Evolutionary conservation across 148 eudicot species (phyloP).

Genomic region (Beta vulgaris): DNA sequence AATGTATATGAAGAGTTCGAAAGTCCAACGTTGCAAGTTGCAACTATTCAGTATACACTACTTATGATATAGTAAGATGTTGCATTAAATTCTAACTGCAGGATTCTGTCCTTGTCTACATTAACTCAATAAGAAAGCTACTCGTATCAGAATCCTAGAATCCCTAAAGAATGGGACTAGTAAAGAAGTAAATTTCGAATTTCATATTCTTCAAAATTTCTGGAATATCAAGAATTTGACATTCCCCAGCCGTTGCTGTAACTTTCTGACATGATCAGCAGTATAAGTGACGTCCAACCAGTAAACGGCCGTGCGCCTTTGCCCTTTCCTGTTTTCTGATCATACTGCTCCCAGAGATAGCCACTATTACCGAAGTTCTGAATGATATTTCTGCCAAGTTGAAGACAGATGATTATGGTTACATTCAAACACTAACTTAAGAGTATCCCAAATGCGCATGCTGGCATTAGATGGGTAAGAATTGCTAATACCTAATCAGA

Average conservation of each 20-base stretch:
- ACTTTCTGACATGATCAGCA: conserved; percentile 80
- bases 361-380: conserved; percentile 63
- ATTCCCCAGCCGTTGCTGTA: conserved; percentile 52
- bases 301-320: conserved; percentile 80
- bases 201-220: not conserved
- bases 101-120: not conserved
- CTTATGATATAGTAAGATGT: not conserved
- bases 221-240: conserved; percentile 19
- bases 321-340: conserved; percentile 85
- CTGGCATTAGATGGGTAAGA: not conserved
- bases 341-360: conserved; percentile 89
- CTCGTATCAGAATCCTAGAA: not conserved
- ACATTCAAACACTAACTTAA: too few species aligned
- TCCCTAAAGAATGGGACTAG: not conserved
- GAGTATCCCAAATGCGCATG: conserved; percentile 2
- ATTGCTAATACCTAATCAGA: conserved; percentile 58
- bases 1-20: too few species aligned
- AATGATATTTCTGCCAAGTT: conserved; percentile 60
- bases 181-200: not conserved
- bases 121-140: not conserved
- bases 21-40: too few species aligned
- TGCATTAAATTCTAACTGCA: conserved; percentile 12
- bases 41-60: not conserved
- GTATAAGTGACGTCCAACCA: conserved; percentile 89
- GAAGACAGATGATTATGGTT: not conserved